Evolutionary conservation across 1,284 basidiomycete genomes (phyloP), one percentile per base, ranked within the genome.

Genomic region (Vanrija sp.): DNA sequence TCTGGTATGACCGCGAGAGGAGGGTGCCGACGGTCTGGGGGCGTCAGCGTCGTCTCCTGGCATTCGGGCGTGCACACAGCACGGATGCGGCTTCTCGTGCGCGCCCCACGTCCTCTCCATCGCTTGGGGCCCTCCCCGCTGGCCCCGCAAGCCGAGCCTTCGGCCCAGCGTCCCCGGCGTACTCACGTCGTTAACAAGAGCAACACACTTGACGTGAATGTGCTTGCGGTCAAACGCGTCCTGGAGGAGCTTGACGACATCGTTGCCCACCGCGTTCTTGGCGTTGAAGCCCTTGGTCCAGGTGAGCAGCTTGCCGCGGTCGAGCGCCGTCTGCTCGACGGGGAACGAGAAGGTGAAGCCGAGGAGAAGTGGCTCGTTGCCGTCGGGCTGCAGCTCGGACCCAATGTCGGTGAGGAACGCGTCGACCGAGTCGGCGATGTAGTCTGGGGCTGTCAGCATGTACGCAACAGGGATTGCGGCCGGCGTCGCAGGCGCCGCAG

Each of bases 281-380:
- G 90, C 90, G 18, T 86, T 78, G 73, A 96, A 97, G 5, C 93
- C 92, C 75, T 97, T 97, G n/a, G 93, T 96, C 93, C 94, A 97
- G 2, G 88, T 93, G 43, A 97, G 79, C 54, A 98, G 85, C 57
- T 85, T 89, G 3, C 96, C 95, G 25, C 84, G 83, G 68, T 87
- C 86, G 35, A 98, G 81, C 1, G 95, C 93, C 0, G 90, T 92
- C 72, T 98, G 96, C 68, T 97, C 91, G 44, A 98, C 96, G 3
- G 95, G 96, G 79, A 97, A 97, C 77, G 74, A 92, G 76, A 98
- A 98, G 0, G 93, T 97, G 51, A 97, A 82, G 6, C 93, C 93
- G 5, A 97, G 83, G 57, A 89, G 85, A 56, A 98, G 64, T 54
- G 85, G 78, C 66, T 79, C 79, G 27, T 78, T 75, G 22, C 59